phyloP scores from a whole-genome alignment of 805 yeast genomes.

The Yamadazyma sp. region DNA sequence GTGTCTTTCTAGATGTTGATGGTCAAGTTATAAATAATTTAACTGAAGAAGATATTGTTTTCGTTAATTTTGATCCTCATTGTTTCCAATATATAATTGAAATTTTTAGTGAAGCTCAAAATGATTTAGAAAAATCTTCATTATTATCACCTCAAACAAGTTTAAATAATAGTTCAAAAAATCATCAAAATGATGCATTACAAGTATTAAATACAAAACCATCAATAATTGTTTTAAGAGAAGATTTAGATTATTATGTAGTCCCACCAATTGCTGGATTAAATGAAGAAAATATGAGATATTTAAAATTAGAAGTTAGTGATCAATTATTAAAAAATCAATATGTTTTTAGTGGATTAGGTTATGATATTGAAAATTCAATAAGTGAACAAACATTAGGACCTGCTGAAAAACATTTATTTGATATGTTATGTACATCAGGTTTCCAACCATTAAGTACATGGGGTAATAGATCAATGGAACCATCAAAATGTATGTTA shows the following conservation, averaged over 20 bases:
- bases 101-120: constrained; percentile 66
- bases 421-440: constrained; percentile 91
- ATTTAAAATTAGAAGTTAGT: constrained; percentile 73
- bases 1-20: constrained; percentile 73
- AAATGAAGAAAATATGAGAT: constrained; percentile 56
- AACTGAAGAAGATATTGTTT: constrained; percentile 76
- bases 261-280: constrained; percentile 69
- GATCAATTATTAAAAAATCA: constrained; percentile 53
- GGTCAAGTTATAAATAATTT: constrained; percentile 78
- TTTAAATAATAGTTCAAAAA: constrained; percentile 10
- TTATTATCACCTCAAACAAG: constrained; percentile 33
- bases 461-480: constrained; percentile 92
- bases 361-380: constrained; percentile 38
- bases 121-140: constrained; percentile 40
- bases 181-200: constrained; percentile 28
- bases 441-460: constrained; percentile 65
- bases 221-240: constrained; percentile 85
- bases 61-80: constrained; percentile 79
- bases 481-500: constrained; percentile 83
- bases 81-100: constrained; percentile 83
- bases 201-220: constrained; percentile 77
- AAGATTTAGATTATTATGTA: constrained; percentile 91
- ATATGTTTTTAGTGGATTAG: constrained; percentile 78
- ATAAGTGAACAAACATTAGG: constrained; percentile 52
- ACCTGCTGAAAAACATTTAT: constrained; percentile 90